Conservation (phyloP, 371 early-diverging fungal species). For the Mortierella sp. region DNA sequence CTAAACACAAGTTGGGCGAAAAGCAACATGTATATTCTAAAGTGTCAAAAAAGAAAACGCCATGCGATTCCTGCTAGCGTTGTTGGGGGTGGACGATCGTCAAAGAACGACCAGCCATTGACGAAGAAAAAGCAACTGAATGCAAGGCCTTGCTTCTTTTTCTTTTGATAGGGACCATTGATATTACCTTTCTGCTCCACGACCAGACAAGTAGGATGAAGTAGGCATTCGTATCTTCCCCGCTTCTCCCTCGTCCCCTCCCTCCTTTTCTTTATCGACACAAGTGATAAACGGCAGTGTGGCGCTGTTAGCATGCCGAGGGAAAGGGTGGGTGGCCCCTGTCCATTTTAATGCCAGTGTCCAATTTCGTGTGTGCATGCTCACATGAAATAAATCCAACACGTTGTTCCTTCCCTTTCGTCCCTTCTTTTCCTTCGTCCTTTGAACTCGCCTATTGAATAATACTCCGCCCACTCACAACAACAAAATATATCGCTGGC, state of each 20-base stretch:
- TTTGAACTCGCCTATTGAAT: neutral
- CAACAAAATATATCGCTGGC: neutral
- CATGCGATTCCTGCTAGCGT: neutral
- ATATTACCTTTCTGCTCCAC: too few relatives aligned
- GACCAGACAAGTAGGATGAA: too few relatives aligned
- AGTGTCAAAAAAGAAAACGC: neutral
- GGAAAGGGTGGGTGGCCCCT: neutral
- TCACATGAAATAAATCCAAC: constrained; percentile 22
- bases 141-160: too few relatives aligned
- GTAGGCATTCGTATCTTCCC: too few relatives aligned
- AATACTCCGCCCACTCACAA: constrained; percentile 4
- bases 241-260: too few relatives aligned
- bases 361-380: neutral
- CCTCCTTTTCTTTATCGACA: too few relatives aligned
- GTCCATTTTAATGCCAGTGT: neutral
- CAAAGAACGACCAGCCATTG: neutral
- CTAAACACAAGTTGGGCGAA: neutral
- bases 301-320: too few relatives aligned
- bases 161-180: too few relatives aligned
- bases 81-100: neutral
- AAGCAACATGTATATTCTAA: neutral
- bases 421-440: neutral
- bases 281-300: too few relatives aligned
- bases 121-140: too few relatives aligned
- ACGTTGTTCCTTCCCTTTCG: neutral